A percentile compares a stretch with the other conserved stretches of the same genome.
phyloP scores from a whole-genome alignment of 2,329 filamentous ascomycete genomes.

The Blumeria graminis region DNA sequence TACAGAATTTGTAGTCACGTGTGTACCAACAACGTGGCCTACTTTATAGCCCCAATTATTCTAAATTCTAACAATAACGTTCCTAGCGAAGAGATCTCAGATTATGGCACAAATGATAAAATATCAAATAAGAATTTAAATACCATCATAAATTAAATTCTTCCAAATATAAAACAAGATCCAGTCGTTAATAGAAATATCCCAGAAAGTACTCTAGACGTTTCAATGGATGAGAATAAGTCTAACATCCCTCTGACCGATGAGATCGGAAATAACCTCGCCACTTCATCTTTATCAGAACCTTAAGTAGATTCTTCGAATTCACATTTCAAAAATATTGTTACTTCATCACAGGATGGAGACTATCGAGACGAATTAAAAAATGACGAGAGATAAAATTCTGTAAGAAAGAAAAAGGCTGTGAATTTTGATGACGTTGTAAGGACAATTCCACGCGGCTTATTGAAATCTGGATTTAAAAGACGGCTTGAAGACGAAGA shows the following conservation, averaged over 20 bases:
- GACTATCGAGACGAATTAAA: neutral
- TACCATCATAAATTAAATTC: neutral
- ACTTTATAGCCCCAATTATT: too few relatives aligned
- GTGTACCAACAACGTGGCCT: too few relatives aligned
- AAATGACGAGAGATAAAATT: neutral
- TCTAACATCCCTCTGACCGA: neutral
- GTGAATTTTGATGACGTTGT: neutral
- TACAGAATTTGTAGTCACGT: too few relatives aligned
- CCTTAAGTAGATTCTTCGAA: too few relatives aligned
- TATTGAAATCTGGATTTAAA: neutral
- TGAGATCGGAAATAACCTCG: neutral
- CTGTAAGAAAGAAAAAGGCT: neutral
- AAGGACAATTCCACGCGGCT: neutral
- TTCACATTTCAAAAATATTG: too few relatives aligned
- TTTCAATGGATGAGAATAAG: neutral
- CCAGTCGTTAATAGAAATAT: neutral
- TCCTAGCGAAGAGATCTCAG: neutral
- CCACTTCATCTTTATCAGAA: too few relatives aligned
- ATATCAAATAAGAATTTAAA: neutral
- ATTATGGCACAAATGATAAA: neutral
- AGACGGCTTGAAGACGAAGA: neutral
- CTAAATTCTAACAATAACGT: neutral
- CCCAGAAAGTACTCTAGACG: neutral
- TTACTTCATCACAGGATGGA: too few relatives aligned
- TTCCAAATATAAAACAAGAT: neutral